Base-by-base conservation (phyloP, 352 stramenopile species). In the Thraustotheca clavata region DNA sequence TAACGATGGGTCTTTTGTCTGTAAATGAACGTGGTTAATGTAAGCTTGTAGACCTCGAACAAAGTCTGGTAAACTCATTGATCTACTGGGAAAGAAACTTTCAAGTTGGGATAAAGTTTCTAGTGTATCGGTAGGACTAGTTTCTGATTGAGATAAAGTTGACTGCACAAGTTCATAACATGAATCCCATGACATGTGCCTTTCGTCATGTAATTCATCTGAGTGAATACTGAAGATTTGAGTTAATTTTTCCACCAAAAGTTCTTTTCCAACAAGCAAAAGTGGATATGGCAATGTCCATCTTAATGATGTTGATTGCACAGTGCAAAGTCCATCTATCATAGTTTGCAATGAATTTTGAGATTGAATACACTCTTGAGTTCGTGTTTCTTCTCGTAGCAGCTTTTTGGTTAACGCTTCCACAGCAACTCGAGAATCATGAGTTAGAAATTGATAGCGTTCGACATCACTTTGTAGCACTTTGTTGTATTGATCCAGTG, bases 321-420 rank as follows among this genome's bases (percentile, higher is more conserved):
- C 39, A 8, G 35, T 52, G 27, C 52, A 62, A 0, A 63, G 55
- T 39, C 39, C 33, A n/a, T 29, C 16, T 0, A 63, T 8, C 4
- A 40, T 38, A 0, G 55, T 77, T 55, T 85, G 73, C 7, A 89
- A 66, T 16, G 69, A 54, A 16, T 75, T 76, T 29, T 86, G 72
- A 7, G 75, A 69, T 67, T 87, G 80, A 54, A 86, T 79, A 71
- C 87, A 79, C 48, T 78, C 71, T 24, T 75, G 73, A 36, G 75
- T 73, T 12, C 76, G 76, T n/a, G 80, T 73, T 71, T 89, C 80
- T 70, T 89, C 80, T 24, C 76, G 78, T 36, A 87, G 52, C 7
- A 90, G 59, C 57, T 88, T 90, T 60, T 90, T 90, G 1, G 79
- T 79, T 9, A 90, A 71, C n/a, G 86, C 76, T 32, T 90, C 79